Percentiles rank a stretch among this genome's conserved stretches.
Evolutionary conservation across 352 stramenopile species (phyloP).

Genomic region (Globisporangium cystogenes): DNA sequence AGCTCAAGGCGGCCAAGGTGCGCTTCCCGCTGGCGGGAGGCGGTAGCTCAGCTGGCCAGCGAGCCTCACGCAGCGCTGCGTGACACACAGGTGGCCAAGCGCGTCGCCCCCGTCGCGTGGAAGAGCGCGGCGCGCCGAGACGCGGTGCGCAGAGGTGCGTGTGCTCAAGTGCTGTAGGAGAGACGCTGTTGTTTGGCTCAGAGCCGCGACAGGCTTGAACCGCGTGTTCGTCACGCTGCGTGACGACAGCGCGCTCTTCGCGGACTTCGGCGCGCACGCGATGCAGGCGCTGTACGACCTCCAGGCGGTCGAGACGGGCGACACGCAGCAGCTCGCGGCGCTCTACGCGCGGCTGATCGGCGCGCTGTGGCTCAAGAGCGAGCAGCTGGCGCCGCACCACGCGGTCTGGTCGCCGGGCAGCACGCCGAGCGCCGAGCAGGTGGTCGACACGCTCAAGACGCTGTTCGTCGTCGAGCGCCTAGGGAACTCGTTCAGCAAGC

Average conservation of each 20-base stretch:
- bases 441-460: constrained; percentile 43
- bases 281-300: constrained; percentile 69
- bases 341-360: constrained; percentile 59
- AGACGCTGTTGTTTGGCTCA: too few species aligned
- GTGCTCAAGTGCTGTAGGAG: too few species aligned
- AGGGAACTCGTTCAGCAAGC: constrained; percentile 51
- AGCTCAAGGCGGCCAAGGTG: constrained; percentile 69
- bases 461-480: constrained; percentile 76
- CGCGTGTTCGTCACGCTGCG: constrained; percentile 37
- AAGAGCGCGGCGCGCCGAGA: constrained; percentile 41
- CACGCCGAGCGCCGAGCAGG: constrained; percentile 16
- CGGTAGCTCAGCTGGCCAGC: not conserved
- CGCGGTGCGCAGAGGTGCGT: constrained; percentile 31
- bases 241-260: constrained; percentile 17
- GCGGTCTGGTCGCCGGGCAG: constrained; percentile 1
- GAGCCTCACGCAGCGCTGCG: not conserved
- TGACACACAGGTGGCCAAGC: constrained; percentile 43
- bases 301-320: constrained; percentile 38
- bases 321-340: constrained; percentile 32
- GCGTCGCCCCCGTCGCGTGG: constrained; percentile 49
- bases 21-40: not conserved
- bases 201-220: constrained; percentile 19
- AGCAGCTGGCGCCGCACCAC: constrained; percentile 16
- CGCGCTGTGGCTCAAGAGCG: constrained; percentile 43
- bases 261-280: constrained; percentile 33